Base-by-base conservation (phyloP, 2,329 filamentous ascomycete genomes). In the Alternaria consortialis region DNA sequence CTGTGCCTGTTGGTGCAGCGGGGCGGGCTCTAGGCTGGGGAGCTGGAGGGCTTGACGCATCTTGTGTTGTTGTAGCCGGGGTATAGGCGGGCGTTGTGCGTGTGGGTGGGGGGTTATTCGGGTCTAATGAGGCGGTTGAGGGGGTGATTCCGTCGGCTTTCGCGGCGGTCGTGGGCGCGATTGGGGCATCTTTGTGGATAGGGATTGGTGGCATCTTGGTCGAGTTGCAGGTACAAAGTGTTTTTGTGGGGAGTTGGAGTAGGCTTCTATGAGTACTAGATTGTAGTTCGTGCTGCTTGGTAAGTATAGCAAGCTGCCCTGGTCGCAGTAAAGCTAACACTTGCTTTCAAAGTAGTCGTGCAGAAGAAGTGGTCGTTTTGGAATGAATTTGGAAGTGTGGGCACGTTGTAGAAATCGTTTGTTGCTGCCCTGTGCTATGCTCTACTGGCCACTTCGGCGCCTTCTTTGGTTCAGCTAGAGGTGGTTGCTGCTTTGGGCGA, bases 101-200 rank as follows among this genome's bases (percentile, higher is more conserved):
- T 31, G 78, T 79, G 46, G 77, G 79, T 13, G 73, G 72, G 56
- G 70, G 67, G 54, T 69, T 67, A n/a, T 13, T 39, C 27, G 29
- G 42, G 32, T 57, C 29, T 25, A 70, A 65, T 0, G 79, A 76
- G 54, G 72, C 64, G 4, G 80, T 81, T 59, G 80, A 74, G 4
- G 79, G 77, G 1, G 78, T 80, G 25, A 74, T 59, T 34, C 74
- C 79, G 42, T 67, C 62, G 58, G 72, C 66, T 71, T 81, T 82
- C 60, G 71, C 69, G 44, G 70, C 62, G 3, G 82, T 74, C 9
- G 68, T 63, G 5, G 82, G 75, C 12, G 74, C 74, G 64, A 84
- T 83, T 53, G 82, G 82, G 25, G 78, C 78, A 64, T 84, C 75
- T 57, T 80, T 80, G 76, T 83, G 80, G 56, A 83, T 76, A 43